Percentiles rank a stretch among this genome's conserved stretches.
Conservation (phyloP, 2,329 filamentous ascomycete species). For the Neonectria faginata region DNA sequence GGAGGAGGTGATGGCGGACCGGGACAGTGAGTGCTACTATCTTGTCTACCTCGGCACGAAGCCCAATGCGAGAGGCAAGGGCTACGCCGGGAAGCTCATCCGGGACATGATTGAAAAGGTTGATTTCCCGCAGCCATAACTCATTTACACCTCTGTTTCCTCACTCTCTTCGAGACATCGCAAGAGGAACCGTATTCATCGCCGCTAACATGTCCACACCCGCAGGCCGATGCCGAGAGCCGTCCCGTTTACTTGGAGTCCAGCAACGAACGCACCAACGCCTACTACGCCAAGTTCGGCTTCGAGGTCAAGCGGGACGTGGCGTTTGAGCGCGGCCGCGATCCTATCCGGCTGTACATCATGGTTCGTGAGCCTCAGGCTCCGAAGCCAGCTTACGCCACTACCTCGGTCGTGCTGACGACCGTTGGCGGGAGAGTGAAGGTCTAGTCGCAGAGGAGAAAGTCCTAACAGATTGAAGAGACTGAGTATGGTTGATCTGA, state of each 20-base stretch:
- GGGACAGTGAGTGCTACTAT: constrained; percentile 79
- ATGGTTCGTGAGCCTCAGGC: constrained; percentile 81
- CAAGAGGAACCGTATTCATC: background rate
- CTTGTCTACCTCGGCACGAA: constrained; percentile 86
- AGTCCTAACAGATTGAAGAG: constrained; percentile 9
- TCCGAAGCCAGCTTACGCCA: constrained; percentile 44
- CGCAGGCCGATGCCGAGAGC: constrained; percentile 74
- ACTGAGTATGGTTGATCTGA: background rate
- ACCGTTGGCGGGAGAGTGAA: constrained; percentile 38
- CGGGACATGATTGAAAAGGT: constrained; percentile 75
- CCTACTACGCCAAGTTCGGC: constrained; percentile 80
- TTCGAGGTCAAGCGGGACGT: constrained; percentile 76
- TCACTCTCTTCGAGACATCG: background rate
- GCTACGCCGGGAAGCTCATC: constrained; percentile 78
- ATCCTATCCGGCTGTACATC: constrained; percentile 76
- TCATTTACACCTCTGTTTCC: background rate
- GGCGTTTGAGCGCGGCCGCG: constrained; percentile 67
- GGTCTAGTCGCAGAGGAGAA: constrained; percentile 32
- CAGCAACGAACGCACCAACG: constrained; percentile 74
- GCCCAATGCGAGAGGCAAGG: constrained; percentile 75
- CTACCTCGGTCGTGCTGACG: constrained; percentile 35
- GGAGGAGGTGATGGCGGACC: constrained; percentile 72
- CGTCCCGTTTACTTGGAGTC: constrained; percentile 83
- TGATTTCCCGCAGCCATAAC: constrained; percentile 41
- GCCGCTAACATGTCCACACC: background rate